These are phyloP conservation scores for Aureobasidium subglaciale DNA, from an alignment of 2,329 filamentous ascomycete species.

Conservation along the genomic window DNA sequence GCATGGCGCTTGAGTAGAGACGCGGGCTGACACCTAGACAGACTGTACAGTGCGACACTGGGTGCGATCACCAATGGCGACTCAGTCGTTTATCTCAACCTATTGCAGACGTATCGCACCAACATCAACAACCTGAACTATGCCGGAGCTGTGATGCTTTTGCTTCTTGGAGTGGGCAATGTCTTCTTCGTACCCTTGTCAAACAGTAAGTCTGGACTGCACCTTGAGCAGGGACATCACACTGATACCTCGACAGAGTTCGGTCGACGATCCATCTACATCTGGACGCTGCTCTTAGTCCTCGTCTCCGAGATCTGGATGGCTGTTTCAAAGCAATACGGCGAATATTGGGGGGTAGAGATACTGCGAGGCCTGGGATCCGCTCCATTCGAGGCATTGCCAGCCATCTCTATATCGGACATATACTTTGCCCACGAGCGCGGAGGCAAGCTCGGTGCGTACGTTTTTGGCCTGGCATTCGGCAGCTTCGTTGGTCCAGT, in stretches of 20 bases:
- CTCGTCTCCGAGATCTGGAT: constrained; percentile 16
- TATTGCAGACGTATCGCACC: constrained; percentile 14
- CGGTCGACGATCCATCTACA: constrained; percentile 17
- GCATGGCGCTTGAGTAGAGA: neutral
- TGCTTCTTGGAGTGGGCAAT: constrained; percentile 18
- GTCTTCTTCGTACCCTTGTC: constrained; percentile 17
- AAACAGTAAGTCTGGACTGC: constrained; percentile 15
- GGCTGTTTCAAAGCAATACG: constrained; percentile 16
- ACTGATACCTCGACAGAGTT: constrained; percentile 8
- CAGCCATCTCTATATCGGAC: constrained; percentile 16
- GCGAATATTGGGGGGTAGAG: constrained; percentile 16
- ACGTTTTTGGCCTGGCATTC: constrained; percentile 22
- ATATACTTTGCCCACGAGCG: constrained; percentile 17
- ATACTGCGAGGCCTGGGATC: constrained; percentile 16
- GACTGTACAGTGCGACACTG: constrained; percentile 17
- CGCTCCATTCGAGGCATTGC: constrained; percentile 16
- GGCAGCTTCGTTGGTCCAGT: constrained; percentile 34
- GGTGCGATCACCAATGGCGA: constrained; percentile 20
- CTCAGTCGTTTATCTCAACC: constrained; percentile 18
- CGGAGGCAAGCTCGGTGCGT: constrained; percentile 12
- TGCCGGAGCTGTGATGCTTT: constrained; percentile 10
- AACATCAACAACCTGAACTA: constrained; percentile 16
- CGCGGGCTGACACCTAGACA: neutral
- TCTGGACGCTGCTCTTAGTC: constrained; percentile 11
- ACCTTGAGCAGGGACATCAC: neutral